These are phyloP conservation scores for Avicennia marina DNA, from an alignment of 257 asterid genomes.

Conservation along the genomic window DNA sequence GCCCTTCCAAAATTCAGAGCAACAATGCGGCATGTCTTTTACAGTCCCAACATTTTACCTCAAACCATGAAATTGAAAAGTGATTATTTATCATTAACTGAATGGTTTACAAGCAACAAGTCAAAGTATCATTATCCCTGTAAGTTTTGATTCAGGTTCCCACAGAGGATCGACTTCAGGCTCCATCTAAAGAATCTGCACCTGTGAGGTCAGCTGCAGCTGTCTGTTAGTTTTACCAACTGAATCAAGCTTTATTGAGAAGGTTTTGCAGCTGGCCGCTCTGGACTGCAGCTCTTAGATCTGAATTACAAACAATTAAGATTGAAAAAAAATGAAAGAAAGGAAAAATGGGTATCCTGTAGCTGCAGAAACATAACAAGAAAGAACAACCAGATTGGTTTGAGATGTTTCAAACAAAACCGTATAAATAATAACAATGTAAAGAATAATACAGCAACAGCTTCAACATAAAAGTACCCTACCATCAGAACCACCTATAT, in stretches of 20 bases:
- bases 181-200: background rate
- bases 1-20: no score
- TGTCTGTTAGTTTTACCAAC: background rate
- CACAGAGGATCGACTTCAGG: background rate
- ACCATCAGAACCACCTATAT: conserved; percentile 96
- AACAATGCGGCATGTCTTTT: no score
- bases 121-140: background rate
- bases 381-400: no score
- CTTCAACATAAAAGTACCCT: conserved; percentile 17
- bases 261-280: conserved; percentile 44
- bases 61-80: background rate
- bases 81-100: conserved; percentile 1
- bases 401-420: background rate
- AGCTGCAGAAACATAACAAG: background rate
- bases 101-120: background rate
- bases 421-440: background rate
- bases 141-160: background rate
- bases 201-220: background rate
- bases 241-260: conserved; percentile 37
- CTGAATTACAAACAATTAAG: conserved; percentile 21
- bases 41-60: no score
- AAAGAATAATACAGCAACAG: background rate
- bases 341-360: background rate
- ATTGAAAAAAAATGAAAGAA: background rate
- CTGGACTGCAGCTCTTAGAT: conserved; percentile 40